Evolutionary conservation across 768 basidiomycete species (phyloP).

Genomic region (Arthromyces matolae): DNA sequence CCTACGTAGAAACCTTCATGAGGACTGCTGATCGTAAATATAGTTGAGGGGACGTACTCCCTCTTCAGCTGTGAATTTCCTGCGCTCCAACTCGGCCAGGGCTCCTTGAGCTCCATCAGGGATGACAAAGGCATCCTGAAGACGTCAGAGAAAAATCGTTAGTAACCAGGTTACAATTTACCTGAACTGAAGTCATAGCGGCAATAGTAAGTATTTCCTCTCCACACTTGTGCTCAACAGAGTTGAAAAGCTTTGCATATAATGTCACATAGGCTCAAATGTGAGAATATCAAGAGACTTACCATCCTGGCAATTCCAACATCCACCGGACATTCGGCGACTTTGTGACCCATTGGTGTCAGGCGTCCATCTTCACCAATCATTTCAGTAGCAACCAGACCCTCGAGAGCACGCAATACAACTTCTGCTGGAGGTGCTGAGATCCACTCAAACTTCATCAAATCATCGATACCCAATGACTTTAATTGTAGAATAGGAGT

Average conservation of each 20-base stretch:
- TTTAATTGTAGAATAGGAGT: slow-evolving; percentile 92
- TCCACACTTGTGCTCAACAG: slow-evolving; percentile 83
- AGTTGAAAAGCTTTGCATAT: slow-evolving; percentile 71
- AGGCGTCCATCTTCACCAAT: slow-evolving; percentile 78
- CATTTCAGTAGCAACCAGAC: slow-evolving; percentile 77
- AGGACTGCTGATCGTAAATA: slow-evolving; percentile 2
- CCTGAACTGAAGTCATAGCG: slow-evolving; percentile 93
- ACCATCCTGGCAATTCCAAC: slow-evolving; percentile 95
- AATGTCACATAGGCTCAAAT: neutral
- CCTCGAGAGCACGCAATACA: slow-evolving; percentile 82
- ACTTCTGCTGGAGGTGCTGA: slow-evolving; percentile 83
- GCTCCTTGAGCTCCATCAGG: slow-evolving; percentile 84
- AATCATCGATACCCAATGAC: slow-evolving; percentile 89
- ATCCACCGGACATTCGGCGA: slow-evolving; percentile 93
- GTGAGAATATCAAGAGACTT: slow-evolving; percentile 17
- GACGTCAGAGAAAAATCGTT: neutral
- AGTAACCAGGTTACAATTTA: no score
- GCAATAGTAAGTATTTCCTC: slow-evolving; percentile 96
- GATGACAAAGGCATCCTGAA: slow-evolving; percentile 85
- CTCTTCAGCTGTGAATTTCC: slow-evolving; percentile 98
- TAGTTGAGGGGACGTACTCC: slow-evolving; percentile 54
- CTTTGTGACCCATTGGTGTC: slow-evolving; percentile 74
- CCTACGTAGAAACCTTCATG: slow-evolving; percentile 44
- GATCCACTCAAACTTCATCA: slow-evolving; percentile 97
- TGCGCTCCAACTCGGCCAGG: slow-evolving; percentile 83